A percentile compares a stretch with the other conserved stretches of the same genome.
phyloP scores from a whole-genome alignment of 148 eudicot genomes.

The Rhododendron ovatum region DNA sequence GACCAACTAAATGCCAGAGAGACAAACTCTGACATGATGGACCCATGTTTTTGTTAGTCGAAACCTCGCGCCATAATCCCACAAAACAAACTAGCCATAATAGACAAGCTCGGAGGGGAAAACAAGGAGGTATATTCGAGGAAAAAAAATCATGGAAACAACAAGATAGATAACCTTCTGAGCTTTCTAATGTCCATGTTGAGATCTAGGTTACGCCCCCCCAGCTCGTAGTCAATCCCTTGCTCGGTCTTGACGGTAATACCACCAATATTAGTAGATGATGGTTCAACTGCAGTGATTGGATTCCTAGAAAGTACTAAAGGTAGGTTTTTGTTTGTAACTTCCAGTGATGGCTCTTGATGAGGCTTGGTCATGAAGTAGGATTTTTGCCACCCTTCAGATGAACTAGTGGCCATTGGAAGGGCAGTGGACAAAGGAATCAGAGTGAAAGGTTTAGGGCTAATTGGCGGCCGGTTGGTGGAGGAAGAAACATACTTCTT shows the following conservation, averaged over 20 bases:
- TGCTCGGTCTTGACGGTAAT: constrained; percentile 9
- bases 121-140: not conserved
- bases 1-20: not conserved
- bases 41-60: not conserved
- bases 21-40: not conserved
- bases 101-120: not conserved
- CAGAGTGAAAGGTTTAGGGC: not conserved
- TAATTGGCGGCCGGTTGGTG: not conserved
- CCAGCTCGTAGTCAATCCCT: constrained; percentile 17
- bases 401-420: not conserved
- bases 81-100: not conserved
- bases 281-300: not conserved
- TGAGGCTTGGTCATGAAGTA: not conserved
- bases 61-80: not conserved
- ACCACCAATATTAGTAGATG: not conserved
- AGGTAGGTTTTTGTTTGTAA: no score
- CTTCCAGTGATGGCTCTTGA: not conserved
- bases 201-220: constrained; percentile 9
- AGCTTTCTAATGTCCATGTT: constrained; percentile 15
- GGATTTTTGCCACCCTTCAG: not conserved
- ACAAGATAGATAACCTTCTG: constrained; percentile 13
- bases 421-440: not conserved
- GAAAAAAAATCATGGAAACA: not conserved
- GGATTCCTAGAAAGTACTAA: not conserved
- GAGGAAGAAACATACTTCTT: not conserved